phyloP scores from a whole-genome alignment of 495 filamentous ascomycete genomes.

The Aspergillus ellipticus region DNA sequence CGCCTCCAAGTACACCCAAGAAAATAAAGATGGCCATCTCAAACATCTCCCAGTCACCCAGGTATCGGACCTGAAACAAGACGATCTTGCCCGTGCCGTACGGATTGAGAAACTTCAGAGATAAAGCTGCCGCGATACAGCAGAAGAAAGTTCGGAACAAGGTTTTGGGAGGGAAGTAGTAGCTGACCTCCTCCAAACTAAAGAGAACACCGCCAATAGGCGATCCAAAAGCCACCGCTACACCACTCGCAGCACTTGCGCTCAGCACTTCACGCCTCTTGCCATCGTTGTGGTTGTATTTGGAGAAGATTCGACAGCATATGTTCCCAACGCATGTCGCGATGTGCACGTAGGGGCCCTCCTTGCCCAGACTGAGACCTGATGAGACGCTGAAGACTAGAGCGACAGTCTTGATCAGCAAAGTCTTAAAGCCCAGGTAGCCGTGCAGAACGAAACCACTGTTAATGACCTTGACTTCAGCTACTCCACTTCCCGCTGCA shows the following conservation, averaged over 20 bases:
- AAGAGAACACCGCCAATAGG: constrained; percentile 93
- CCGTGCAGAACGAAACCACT: constrained; percentile 97
- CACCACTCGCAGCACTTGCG: constrained; percentile 86
- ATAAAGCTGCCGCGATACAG: constrained; percentile 87
- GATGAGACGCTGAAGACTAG: constrained; percentile 88
- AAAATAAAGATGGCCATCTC: constrained; percentile 83
- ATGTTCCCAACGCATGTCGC: constrained; percentile 96
- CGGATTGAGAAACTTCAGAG: constrained; percentile 90
- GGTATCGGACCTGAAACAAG: constrained; percentile 88
- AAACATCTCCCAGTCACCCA: constrained; percentile 92
- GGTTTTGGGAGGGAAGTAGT: constrained; percentile 98
- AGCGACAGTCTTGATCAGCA: constrained; percentile 79
- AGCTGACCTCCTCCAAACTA: constrained; percentile 90
- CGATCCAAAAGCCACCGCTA: constrained; percentile 92
- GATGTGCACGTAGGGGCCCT: constrained; percentile 97
- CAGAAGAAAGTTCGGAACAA: constrained; percentile 98
- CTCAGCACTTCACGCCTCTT: constrained; percentile 88
- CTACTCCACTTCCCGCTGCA: constrained; percentile 92
- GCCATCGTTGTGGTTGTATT: constrained; percentile 92
- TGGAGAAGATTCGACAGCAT: constrained; percentile 83
- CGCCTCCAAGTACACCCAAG: constrained; percentile 80
- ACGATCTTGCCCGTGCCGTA: constrained; percentile 97
- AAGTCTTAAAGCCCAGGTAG: constrained; percentile 85
- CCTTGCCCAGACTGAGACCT: constrained; percentile 89
- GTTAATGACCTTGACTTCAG: constrained; percentile 95